A percentile compares a stretch with the other conserved stretches of the same genome.
phyloP scores from a whole-genome alignment of 148 eudicot species.

The Dysphania ambrosioides region DNA sequence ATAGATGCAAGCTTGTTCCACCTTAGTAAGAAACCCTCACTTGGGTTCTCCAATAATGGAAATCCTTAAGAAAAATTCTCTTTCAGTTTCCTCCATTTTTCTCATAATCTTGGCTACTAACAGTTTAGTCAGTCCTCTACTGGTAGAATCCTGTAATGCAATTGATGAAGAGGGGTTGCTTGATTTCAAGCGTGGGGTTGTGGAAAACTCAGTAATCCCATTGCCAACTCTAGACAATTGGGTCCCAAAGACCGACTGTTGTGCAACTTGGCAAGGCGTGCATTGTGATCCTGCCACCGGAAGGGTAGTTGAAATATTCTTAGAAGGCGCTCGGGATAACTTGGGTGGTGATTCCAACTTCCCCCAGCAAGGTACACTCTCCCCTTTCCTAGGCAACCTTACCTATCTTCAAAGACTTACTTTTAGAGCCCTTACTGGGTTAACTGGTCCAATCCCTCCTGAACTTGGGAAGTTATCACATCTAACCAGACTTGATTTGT shows the following conservation, averaged over 20 bases:
- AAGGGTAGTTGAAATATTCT: constrained; percentile 51
- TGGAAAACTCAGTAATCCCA: constrained; percentile 36
- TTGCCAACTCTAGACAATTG: constrained; percentile 45
- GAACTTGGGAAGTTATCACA: constrained; percentile 49
- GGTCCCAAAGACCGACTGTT: constrained; percentile 56
- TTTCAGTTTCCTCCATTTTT: constrained; percentile 20
- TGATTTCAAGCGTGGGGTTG: constrained; percentile 45
- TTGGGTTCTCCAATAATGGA: background rate
- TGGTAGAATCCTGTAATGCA: constrained; percentile 40
- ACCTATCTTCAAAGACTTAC: constrained; percentile 48
- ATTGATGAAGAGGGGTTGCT: constrained; percentile 55
- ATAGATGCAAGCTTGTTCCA: no score
- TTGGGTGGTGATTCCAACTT: no score
- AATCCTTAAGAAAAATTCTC: background rate
- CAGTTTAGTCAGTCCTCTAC: background rate
- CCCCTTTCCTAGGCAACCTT: constrained; percentile 65
- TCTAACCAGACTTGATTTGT: constrained; percentile 40
- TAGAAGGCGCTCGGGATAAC: no score
- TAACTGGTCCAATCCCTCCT: constrained; percentile 54
- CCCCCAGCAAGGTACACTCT: constrained; percentile 65
- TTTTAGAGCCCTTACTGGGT: constrained; percentile 36
- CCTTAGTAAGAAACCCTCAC: background rate
- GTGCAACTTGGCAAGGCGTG: constrained; percentile 59
- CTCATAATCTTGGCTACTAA: constrained; percentile 1
- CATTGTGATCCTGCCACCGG: constrained; percentile 45